Base-by-base conservation (phyloP, 768 basidiomycete genomes). In the Termitomyces sp. region DNA sequence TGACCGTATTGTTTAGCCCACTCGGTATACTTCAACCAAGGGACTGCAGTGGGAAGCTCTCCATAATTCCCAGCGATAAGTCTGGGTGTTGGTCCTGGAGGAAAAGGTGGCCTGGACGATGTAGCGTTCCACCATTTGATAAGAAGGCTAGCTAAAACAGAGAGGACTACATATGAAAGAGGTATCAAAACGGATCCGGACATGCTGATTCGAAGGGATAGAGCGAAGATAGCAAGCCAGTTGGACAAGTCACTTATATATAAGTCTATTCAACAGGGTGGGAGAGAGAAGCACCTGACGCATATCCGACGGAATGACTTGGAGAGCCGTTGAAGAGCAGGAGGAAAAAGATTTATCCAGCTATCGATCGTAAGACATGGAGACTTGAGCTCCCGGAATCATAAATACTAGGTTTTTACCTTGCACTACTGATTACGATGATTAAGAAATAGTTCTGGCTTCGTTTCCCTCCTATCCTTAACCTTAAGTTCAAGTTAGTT, bases 1-100 rank as follows among this genome's bases (percentile, higher is more conserved):
- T 44, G 30, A 54, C 53, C 53, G 30, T 44, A 54, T 41, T 44
- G n/a, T 44, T 54, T 44, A n/a, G 53, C 53, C 53, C 53, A 54
- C 30, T 44, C 27, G 2, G 53, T 54, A 24, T 41, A 44, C 30
- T 27, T 54, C 20, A 54, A 54, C 53, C 53, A 54, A 41, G 53
- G 41, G 44, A 42, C 11, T 4, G 9, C 33, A 20, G 41, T 54
- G 12, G 53, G 53, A 18, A 54, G 41, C 9, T 54, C 16, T 20
- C 27, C 18, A 16, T 16, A 24, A 39, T 54, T 54, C 8, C 53
- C 53, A 11, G 51, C 27, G 37, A 42, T 44, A 13, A 54, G n/a
- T 15, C 41, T 42, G 30, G 22, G 53, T 44, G 37, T 33, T 1
- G 53, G 53, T 41, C 53, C 53, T 3, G 53, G 53, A 54, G 53